Base-by-base conservation (phyloP, 2,329 filamentous ascomycete genomes). In the Tolypocladium album region DNA sequence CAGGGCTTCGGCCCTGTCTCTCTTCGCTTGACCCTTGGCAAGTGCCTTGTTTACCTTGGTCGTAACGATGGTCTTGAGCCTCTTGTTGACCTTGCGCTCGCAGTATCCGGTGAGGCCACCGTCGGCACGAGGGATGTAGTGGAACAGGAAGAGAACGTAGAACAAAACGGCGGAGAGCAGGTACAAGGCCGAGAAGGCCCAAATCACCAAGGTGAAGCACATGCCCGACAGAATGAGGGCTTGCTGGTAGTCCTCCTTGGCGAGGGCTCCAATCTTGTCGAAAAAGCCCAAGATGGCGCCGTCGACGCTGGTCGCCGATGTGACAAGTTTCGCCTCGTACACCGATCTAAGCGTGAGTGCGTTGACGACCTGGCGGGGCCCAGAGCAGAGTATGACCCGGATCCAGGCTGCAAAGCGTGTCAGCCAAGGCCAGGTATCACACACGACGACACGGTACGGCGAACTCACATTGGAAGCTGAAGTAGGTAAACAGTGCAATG, bases 361-460 rank as follows among this genome's bases (percentile, higher is more conserved):
- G 68, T 99, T 99, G 73, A 97, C 84, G 56, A 88, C 90, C 71
- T 96, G 91, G 64, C 94, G 89, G 27, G 94, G 94, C 0, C 92
- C 94, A 70, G 96, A 92, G 66, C 93, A 96, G 63, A 97, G 79
- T 57, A 97, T 80, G 61, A 96, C 87, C 65, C 93, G 89, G 68
- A 97, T 84, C 83, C 92, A 96, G 50, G 89, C 89, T 91, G 58
- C 20, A 17, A 3, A 58, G 15, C 20, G 34, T 24, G 17, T 42
- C 15, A 55, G 24, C 31, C 12, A 39, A 36, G 7, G 47, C 24
- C 38, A 31, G 13, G 7, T 7, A 24, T 20, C 20, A n/a, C 15
- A 12, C n/a, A 27, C 40, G 22, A 40, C 24, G 27, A 42, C 4
- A 39, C 15, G 12, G 31, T 15, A 1, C 34, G 12, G 12, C 17